Evolutionary conservation across 345 rosid species (phyloP).

Genomic region (Fremontodendron californicum): DNA sequence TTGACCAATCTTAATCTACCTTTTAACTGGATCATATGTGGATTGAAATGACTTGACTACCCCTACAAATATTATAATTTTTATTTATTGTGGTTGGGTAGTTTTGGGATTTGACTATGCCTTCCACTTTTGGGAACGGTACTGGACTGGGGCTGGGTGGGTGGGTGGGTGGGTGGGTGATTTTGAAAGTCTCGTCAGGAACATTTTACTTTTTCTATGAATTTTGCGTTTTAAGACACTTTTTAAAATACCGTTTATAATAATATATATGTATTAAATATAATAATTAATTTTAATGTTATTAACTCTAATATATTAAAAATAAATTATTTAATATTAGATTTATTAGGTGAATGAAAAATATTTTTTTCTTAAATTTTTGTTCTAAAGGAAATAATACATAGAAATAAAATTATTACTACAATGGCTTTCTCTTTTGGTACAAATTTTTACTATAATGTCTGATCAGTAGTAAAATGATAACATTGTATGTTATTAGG

Average conservation of each 20-base stretch:
- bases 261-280: too few relatives aligned
- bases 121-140: neutral
- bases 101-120: neutral
- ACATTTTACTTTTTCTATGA: too few relatives aligned
- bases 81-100: neutral
- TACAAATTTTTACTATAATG: neutral
- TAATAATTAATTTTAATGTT: too few relatives aligned
- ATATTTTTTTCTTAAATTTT: too few relatives aligned
- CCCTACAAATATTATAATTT: neutral
- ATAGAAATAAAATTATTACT: neutral
- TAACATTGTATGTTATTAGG: too few relatives aligned
- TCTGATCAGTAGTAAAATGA: neutral
- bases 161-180: neutral
- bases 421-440: neutral
- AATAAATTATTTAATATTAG: too few relatives aligned
- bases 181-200: neutral
- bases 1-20: too few relatives aligned
- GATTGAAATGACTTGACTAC: neutral
- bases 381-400: too few relatives aligned
- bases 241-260: too few relatives aligned
- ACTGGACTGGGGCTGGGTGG: neutral
- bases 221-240: too few relatives aligned
- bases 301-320: too few relatives aligned
- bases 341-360: too few relatives aligned
- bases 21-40: conserved; percentile 21